Conservation (phyloP, 1,139 yeast genomes). For the Wickerhamomyces sp. region DNA sequence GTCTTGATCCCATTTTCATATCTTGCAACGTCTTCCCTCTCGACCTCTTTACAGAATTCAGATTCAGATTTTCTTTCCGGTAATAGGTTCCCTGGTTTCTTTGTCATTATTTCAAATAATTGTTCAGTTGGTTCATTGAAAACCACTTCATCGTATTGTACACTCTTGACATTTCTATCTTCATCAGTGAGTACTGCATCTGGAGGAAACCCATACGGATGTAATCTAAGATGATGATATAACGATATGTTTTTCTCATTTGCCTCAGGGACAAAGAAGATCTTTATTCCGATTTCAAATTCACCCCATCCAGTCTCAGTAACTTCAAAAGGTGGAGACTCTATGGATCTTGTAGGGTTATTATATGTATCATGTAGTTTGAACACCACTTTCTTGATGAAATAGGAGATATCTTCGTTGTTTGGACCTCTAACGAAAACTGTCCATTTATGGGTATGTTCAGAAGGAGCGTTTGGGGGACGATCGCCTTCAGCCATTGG, state of each 20-base stretch:
- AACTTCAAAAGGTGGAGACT: slow-evolving; percentile 87
- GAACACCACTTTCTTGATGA: slow-evolving; percentile 87
- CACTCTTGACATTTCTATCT: slow-evolving; percentile 52
- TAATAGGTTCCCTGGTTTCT: slow-evolving; percentile 67
- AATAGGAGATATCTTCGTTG: slow-evolving; percentile 75
- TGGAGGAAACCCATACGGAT: slow-evolving; percentile 63
- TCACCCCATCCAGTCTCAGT: slow-evolving; percentile 99
- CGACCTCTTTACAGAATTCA: slow-evolving; percentile 51
- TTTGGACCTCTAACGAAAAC: slow-evolving; percentile 83
- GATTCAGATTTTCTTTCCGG: slow-evolving; percentile 51
- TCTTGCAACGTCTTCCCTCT: slow-evolving; percentile 74
- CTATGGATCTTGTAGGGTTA: slow-evolving; percentile 77
- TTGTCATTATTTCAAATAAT: slow-evolving; percentile 73
- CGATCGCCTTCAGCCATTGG: slow-evolving; percentile 54
- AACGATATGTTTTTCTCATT: slow-evolving; percentile 84
- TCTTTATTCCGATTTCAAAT: slow-evolving; percentile 84
- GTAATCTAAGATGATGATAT: slow-evolving; percentile 86
- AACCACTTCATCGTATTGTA: slow-evolving; percentile 84
- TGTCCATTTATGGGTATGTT: slow-evolving; percentile 96
- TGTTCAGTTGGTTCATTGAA: slow-evolving; percentile 95
- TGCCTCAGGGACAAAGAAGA: slow-evolving; percentile 80
- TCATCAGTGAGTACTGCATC: slow-evolving; percentile 23
- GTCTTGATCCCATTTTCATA: slow-evolving; percentile 61
- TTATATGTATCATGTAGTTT: slow-evolving; percentile 93
- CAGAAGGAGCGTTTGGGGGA: slow-evolving; percentile 72